Conservation (phyloP, 345 rosid species). For the Euphorbia lathyris region DNA sequence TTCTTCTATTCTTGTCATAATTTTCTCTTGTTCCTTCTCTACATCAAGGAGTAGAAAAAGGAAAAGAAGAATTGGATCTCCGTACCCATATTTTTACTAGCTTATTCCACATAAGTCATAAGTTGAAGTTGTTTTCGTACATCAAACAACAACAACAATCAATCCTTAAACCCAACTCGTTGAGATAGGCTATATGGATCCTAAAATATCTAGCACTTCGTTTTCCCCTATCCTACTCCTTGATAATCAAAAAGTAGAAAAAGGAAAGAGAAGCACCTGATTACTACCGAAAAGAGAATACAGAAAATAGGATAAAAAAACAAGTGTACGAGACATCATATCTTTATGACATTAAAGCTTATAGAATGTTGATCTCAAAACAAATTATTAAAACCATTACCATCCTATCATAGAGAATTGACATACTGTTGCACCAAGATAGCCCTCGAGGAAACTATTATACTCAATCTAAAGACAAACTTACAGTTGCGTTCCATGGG, state of each 20-base stretch:
- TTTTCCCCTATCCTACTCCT: not conserved
- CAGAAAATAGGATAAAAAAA: not conserved
- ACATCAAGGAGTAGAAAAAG: not conserved
- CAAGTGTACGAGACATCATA: not conserved
- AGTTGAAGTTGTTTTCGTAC: not conserved
- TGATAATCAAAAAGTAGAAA: not conserved
- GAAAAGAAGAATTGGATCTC: not conserved
- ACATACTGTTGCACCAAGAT: not conserved
- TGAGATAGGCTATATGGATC: too few species aligned
- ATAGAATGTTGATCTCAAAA: not conserved
- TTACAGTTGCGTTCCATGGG: conserved; percentile 30
- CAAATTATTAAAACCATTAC: not conserved
- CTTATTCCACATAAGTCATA: not conserved
- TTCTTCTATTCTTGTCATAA: not conserved
- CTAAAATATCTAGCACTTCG: too few species aligned
- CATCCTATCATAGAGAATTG: not conserved
- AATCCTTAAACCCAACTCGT: too few species aligned
- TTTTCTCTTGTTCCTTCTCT: not conserved
- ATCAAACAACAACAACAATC: not conserved
- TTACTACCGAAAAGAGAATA: too few species aligned
- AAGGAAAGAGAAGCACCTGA: not conserved
- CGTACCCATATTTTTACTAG: not conserved
- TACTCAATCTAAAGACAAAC: conserved; percentile 3
- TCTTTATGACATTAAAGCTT: not conserved
- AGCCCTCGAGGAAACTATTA: not conserved